Evolutionary conservation across 225 moss, liverwort and hornwort species (phyloP).

Genomic region (Pseudoscleropodium purum): DNA sequence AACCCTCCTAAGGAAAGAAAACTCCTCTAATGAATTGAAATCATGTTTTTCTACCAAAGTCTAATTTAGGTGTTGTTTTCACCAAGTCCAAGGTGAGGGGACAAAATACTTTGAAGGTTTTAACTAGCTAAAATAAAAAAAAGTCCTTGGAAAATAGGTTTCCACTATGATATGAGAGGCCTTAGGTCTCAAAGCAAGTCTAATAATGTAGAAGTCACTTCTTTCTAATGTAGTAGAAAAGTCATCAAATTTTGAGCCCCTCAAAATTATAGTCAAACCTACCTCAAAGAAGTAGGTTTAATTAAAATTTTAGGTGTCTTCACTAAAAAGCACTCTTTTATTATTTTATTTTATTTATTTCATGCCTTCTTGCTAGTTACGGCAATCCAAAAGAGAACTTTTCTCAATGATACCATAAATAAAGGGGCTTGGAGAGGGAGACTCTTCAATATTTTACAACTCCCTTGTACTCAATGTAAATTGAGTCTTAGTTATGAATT

Average conservation of each 20-base stretch:
- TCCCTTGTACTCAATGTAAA: accelerated
- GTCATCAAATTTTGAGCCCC: background rate
- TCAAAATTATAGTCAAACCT: accelerated
- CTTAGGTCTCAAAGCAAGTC: accelerated
- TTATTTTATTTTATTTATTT: background rate
- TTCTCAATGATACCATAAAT: background rate
- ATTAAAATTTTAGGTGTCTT: background rate
- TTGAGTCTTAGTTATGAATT: background rate
- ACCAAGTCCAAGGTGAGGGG: background rate
- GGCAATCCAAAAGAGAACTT: background rate
- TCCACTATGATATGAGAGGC: background rate
- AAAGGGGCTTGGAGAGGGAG: accelerated
- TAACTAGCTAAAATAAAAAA: accelerated
- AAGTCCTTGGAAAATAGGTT: background rate
- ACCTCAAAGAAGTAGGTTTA: background rate
- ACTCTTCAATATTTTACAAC: background rate
- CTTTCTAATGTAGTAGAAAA: background rate
- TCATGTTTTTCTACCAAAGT: background rate
- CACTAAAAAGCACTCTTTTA: background rate
- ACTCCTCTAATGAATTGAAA: background rate
- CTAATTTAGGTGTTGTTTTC: accelerated
- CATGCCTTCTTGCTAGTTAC: background rate
- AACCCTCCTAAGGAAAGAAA: too few species aligned
- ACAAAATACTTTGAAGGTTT: background rate
- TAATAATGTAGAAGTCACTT: accelerated